A percentile compares a stretch with the other conserved stretches of the same genome.
phyloP scores from a whole-genome alignment of 2,329 filamentous ascomycete genomes.

The Cephalotrichum gorgonifer region DNA sequence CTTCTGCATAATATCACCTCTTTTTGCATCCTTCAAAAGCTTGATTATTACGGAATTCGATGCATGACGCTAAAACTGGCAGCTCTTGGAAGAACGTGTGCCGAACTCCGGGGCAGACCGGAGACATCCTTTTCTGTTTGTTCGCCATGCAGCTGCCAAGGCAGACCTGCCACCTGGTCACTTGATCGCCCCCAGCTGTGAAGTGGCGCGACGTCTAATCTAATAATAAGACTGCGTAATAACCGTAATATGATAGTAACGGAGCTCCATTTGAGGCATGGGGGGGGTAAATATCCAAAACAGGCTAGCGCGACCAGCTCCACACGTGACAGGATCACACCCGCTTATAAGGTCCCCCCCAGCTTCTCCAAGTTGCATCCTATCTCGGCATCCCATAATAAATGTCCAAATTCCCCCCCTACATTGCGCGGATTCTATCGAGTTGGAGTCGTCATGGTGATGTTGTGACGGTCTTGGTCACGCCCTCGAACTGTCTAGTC shows the following conservation, averaged over 20 bases:
- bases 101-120: not conserved
- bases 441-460: not conserved
- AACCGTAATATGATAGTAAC: no score
- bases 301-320: not conserved
- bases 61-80: no score
- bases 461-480: slow-evolving; percentile 1
- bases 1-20: no score
- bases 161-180: slow-evolving; percentile 2
- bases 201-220: no score
- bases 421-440: not conserved
- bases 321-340: not conserved
- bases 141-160: not conserved
- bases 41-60: no score
- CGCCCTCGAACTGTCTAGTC: not conserved
- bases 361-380: slow-evolving; percentile 5
- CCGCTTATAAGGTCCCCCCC: slow-evolving; percentile 2
- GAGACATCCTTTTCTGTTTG: not conserved
- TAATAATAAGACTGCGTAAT: no score
- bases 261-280: no score
- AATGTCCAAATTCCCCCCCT: slow-evolving; percentile 3
- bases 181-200: not conserved
- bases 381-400: slow-evolving; percentile 2
- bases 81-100: no score
- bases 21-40: no score
- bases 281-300: not conserved